Percentiles rank a stretch among this genome's conserved stretches.
Conservation (phyloP, 345 rosid genomes). For the Excoecaria cochinchinensis region DNA sequence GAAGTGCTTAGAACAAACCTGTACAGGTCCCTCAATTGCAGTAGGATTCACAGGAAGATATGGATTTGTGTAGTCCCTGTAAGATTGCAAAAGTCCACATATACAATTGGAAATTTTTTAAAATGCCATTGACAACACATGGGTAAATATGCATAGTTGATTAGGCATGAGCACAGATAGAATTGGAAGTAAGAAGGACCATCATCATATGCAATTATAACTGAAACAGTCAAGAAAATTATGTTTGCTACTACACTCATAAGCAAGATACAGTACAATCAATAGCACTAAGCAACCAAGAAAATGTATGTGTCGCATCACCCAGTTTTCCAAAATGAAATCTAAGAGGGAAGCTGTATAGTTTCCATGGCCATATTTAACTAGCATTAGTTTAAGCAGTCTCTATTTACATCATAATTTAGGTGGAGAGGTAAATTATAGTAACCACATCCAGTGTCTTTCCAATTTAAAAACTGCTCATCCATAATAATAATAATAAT, state of each 20-base stretch:
- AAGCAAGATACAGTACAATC: not conserved
- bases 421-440: not conserved
- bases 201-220: not conserved
- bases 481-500: too few relatives aligned
- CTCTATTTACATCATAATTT: not conserved
- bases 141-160: not conserved
- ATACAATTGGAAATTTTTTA: slow-evolving; percentile 15
- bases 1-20: slow-evolving; percentile 42
- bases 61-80: slow-evolving; percentile 95
- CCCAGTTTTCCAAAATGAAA: not conserved
- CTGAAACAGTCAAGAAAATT: not conserved
- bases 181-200: not conserved
- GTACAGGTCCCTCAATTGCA: slow-evolving; percentile 79
- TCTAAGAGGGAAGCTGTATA: not conserved
- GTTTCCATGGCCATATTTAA: not conserved
- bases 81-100: slow-evolving; percentile 20
- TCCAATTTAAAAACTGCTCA: not conserved
- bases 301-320: not conserved
- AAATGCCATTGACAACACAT: not conserved
- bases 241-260: not conserved
- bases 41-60: slow-evolving; percentile 96
- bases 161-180: not conserved
- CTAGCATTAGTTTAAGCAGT: not conserved
- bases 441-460: not conserved
- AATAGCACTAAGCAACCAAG: not conserved